Conservation (phyloP, 805 yeast genomes). For the Kodamaea neixiangensis region DNA sequence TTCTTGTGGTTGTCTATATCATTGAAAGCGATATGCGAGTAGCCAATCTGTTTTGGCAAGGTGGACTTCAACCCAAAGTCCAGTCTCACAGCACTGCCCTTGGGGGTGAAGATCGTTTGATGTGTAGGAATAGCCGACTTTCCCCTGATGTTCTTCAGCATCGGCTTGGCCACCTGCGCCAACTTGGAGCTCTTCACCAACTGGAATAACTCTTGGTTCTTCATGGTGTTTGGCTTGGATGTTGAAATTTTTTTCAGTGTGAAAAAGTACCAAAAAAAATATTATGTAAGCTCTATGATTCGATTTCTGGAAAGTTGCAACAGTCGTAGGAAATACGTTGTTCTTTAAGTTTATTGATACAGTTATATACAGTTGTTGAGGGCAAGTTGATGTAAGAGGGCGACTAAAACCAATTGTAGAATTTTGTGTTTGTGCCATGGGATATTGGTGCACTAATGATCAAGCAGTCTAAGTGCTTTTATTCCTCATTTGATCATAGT, state of each 20-base stretch:
- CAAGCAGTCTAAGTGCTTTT: too few species aligned
- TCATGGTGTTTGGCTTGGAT: slow-evolving; percentile 17
- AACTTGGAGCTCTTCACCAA: slow-evolving; percentile 42
- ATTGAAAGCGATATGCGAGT: slow-evolving; percentile 61
- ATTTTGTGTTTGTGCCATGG: too few species aligned
- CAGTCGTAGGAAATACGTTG: not conserved
- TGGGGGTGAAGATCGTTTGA: slow-evolving; percentile 71
- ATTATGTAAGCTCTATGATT: not conserved
- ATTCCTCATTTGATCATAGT: too few species aligned
- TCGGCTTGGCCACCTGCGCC: slow-evolving; percentile 48
- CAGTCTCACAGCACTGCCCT: slow-evolving; percentile 61
- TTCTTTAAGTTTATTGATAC: not conserved
- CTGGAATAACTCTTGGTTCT: slow-evolving; percentile 33
- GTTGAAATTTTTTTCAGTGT: slow-evolving; percentile 5
- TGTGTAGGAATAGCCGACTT: slow-evolving; percentile 56
- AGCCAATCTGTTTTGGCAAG: slow-evolving; percentile 61
- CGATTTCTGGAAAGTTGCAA: not conserved
- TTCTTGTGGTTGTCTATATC: slow-evolving; percentile 67
- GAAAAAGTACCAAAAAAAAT: too few species aligned
- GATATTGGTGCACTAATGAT: too few species aligned
- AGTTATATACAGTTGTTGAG: not conserved
- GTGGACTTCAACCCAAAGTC: slow-evolving; percentile 78
- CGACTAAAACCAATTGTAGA: too few species aligned
- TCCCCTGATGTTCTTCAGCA: slow-evolving; percentile 32
- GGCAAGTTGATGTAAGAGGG: too few species aligned